Evolutionary conservation across 75 land plant species (phyloP).

Genomic region (Sequoia sempervirens): DNA sequence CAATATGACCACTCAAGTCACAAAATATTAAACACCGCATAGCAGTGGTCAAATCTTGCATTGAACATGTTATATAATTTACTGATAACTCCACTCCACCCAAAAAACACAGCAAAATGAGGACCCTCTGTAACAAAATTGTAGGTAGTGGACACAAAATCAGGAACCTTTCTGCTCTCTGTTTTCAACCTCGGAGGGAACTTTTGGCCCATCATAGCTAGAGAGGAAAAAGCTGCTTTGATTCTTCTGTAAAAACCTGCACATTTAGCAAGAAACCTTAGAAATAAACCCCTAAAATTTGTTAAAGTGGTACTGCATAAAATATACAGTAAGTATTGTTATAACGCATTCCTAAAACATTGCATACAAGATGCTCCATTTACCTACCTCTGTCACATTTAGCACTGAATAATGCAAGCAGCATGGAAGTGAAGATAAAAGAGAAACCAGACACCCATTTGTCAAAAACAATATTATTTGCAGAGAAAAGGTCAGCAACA

Average conservation of each 20-base stretch:
- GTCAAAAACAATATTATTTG: not conserved
- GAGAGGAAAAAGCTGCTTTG: conserved; percentile 81
- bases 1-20: not conserved
- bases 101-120: not conserved
- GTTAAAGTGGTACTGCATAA: not conserved
- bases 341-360: not conserved
- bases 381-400: not conserved
- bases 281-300: not conserved
- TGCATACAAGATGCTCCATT: not conserved
- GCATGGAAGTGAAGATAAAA: not conserved
- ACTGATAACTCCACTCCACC: not conserved
- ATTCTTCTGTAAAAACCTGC: conserved; percentile 82
- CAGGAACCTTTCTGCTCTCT: conserved; percentile 11
- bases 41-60: not conserved
- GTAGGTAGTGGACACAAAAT: not conserved
- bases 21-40: not conserved
- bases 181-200: not conserved
- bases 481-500: not conserved
- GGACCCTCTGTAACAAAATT: not conserved
- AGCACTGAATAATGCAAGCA: not conserved
- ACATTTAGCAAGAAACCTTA: not conserved
- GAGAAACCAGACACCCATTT: not conserved
- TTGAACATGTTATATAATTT: not conserved
- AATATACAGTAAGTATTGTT: not conserved
- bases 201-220: conserved; percentile 50